phyloP scores from a whole-genome alignment of 228 moss, liverwort and hornwort genomes.

The Sphagnum magellanicum region DNA sequence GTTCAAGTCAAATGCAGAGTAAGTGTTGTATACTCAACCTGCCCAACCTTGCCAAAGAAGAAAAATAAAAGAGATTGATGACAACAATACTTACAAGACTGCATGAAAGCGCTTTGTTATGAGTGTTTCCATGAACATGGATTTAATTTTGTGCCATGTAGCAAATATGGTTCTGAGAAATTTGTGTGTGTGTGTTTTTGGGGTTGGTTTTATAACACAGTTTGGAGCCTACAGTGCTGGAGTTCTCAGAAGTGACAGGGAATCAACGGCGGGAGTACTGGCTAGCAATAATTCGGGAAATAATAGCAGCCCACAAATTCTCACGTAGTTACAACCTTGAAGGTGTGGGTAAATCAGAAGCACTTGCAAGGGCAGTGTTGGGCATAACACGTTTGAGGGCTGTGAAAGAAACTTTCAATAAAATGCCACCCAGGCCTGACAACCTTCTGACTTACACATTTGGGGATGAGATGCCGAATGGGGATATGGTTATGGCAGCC shows the following conservation, averaged over 20 bases:
- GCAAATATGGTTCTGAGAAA: neutral
- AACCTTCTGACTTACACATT: slow-evolving; percentile 75
- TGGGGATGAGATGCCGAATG: slow-evolving; percentile 86
- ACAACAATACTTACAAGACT: too few species aligned
- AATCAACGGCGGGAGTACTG: slow-evolving; percentile 87
- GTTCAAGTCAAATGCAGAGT: slow-evolving; percentile 87
- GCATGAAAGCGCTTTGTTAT: too few species aligned
- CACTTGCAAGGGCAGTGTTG: slow-evolving; percentile 76
- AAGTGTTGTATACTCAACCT: slow-evolving; percentile 11
- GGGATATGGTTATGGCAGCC: slow-evolving; percentile 86
- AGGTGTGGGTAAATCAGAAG: slow-evolving; percentile 60
- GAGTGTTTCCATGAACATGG: too few species aligned
- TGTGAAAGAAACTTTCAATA: slow-evolving; percentile 64
- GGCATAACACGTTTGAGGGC: slow-evolving; percentile 79
- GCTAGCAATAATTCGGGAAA: slow-evolving; percentile 74
- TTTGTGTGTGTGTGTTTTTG: neutral
- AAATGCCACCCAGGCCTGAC: slow-evolving; percentile 61
- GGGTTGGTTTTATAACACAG: slow-evolving; percentile 33
- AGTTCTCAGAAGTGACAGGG: slow-evolving; percentile 83
- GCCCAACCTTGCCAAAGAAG: too few species aligned
- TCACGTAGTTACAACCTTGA: slow-evolving; percentile 60
- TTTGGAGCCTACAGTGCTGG: slow-evolving; percentile 69
- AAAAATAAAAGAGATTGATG: too few species aligned
- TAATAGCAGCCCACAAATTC: slow-evolving; percentile 59
- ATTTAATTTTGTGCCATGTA: too few species aligned